Evolutionary conservation across 768 basidiomycete genomes (phyloP).

Genomic region (Lentinula detonsa): DNA sequence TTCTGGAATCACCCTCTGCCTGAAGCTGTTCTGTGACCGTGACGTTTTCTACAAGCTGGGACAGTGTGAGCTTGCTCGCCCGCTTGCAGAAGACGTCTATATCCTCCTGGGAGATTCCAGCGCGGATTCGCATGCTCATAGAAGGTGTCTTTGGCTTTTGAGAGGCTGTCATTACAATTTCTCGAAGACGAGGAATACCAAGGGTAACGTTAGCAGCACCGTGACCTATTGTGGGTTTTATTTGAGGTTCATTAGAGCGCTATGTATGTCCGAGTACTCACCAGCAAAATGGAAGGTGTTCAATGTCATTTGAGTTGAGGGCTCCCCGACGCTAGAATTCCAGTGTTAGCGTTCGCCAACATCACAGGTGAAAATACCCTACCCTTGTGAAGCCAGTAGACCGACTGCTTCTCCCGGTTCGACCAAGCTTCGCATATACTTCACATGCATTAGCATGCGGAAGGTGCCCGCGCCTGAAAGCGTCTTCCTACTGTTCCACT

Average conservation of each 20-base stretch:
- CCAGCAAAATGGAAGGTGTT: conserved; percentile 99
- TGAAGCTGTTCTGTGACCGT: conserved; percentile 74
- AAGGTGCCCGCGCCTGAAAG: conserved; percentile 55
- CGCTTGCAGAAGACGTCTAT: conserved; percentile 82
- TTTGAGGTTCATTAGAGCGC: background rate
- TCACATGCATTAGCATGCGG: conserved; percentile 79
- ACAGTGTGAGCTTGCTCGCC: conserved; percentile 78
- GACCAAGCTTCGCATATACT: conserved; percentile 89
- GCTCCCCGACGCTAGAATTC: conserved; percentile 83
- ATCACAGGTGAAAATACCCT: conserved; percentile 17
- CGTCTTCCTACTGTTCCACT: conserved; percentile 37
- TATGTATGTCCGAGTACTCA: conserved; percentile 22
- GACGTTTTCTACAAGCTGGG: conserved; percentile 83
- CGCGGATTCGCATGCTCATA: conserved; percentile 78
- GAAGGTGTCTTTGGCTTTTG: conserved; percentile 95
- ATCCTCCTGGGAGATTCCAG: conserved; percentile 44
- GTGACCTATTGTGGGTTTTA: conserved; percentile 57
- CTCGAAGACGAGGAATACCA: conserved; percentile 96
- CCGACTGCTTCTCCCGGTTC: conserved; percentile 99
- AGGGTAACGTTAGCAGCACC: conserved; percentile 99
- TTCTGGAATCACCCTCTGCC: conserved; percentile 59
- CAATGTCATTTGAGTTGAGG: conserved; percentile 99
- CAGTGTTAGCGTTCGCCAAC: background rate
- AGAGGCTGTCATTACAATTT: conserved; percentile 99
- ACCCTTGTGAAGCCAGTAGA: conserved; percentile 95